phyloP scores from a whole-genome alignment of 2,329 filamentous ascomycete species.

The Coniosporium tulheliwenetii region DNA sequence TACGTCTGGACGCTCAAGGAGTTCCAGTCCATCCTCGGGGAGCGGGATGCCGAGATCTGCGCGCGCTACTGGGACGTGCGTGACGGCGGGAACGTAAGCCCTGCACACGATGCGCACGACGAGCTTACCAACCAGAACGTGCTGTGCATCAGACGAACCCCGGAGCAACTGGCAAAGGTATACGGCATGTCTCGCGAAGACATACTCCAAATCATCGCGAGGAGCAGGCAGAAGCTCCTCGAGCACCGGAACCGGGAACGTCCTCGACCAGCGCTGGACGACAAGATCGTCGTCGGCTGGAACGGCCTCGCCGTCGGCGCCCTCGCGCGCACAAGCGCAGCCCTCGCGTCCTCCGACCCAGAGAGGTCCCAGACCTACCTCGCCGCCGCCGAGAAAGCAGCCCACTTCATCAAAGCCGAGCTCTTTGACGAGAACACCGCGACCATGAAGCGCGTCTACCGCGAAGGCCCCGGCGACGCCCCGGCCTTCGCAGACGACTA shows the following conservation, averaged over 20 bases:
- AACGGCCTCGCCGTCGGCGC: slow-evolving; percentile 80
- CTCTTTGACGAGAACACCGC: slow-evolving; percentile 52
- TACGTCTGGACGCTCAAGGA: slow-evolving; percentile 90
- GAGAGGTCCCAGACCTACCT: slow-evolving; percentile 46
- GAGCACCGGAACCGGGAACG: slow-evolving; percentile 60
- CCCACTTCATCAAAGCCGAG: slow-evolving; percentile 53
- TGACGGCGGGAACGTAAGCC: slow-evolving; percentile 71
- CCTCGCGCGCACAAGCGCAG: slow-evolving; percentile 58
- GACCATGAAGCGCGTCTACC: slow-evolving; percentile 60
- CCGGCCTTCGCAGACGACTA: slow-evolving; percentile 87
- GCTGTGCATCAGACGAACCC: slow-evolving; percentile 52
- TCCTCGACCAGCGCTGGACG: slow-evolving; percentile 62
- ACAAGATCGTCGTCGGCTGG: slow-evolving; percentile 76
- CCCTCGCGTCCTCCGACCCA: slow-evolving; percentile 45
- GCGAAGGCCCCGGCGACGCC: slow-evolving; percentile 47
- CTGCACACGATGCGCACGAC: slow-evolving; percentile 73
- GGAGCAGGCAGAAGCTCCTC: slow-evolving; percentile 52
- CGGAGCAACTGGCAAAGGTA: slow-evolving; percentile 54
- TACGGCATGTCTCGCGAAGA: slow-evolving; percentile 58
- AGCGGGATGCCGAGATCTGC: slow-evolving; percentile 54
- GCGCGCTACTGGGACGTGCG: slow-evolving; percentile 75
- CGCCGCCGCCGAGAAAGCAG: slow-evolving; percentile 49
- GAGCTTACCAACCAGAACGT: slow-evolving; percentile 94
- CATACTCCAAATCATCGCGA: slow-evolving; percentile 49
- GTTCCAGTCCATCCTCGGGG: slow-evolving; percentile 59